Conservation (phyloP, 1,284 basidiomycete genomes). For the Papiliotrema fonsecae region DNA sequence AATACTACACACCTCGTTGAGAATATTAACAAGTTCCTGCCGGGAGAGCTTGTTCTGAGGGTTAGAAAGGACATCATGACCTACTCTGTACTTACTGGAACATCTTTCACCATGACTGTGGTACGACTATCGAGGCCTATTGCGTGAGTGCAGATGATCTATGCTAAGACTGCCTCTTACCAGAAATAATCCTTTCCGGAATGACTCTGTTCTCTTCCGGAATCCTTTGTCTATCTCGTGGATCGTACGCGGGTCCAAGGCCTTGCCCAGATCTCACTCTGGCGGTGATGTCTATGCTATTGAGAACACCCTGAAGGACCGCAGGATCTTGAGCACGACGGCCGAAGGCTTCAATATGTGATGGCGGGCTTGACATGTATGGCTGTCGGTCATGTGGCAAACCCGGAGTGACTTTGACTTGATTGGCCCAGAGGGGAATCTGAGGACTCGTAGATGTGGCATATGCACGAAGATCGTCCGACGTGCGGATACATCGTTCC, state of each 20-base stretch:
- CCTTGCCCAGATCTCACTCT: conserved; percentile 23
- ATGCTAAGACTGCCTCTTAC: conserved; percentile 11
- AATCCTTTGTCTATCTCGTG: conserved; percentile 26
- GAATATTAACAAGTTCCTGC: conserved; percentile 41
- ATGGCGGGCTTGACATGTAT: neutral
- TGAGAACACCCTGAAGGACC: conserved; percentile 24
- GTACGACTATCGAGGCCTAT: conserved; percentile 42
- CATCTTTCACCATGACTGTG: conserved; percentile 48
- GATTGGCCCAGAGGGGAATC: neutral
- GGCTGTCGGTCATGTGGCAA: neutral
- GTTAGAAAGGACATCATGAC: neutral
- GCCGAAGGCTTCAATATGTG: conserved; percentile 10
- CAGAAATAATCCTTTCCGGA: conserved; percentile 32
- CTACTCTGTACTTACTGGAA: conserved; percentile 31
- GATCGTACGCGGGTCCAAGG: conserved; percentile 15
- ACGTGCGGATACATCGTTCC: neutral
- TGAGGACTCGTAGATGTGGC: neutral
- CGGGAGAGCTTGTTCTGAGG: conserved; percentile 46
- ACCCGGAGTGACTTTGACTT: neutral
- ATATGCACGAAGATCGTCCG: neutral
- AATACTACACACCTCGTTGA: conserved; percentile 31
- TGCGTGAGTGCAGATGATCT: conserved; percentile 11
- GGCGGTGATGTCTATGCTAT: conserved; percentile 24
- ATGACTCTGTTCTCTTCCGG: conserved; percentile 37
- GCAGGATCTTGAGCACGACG: conserved; percentile 18